These are phyloP conservation scores for Wallemia hederae DNA, from an alignment of 1,284 basidiomycete species.

Conservation along the genomic window DNA sequence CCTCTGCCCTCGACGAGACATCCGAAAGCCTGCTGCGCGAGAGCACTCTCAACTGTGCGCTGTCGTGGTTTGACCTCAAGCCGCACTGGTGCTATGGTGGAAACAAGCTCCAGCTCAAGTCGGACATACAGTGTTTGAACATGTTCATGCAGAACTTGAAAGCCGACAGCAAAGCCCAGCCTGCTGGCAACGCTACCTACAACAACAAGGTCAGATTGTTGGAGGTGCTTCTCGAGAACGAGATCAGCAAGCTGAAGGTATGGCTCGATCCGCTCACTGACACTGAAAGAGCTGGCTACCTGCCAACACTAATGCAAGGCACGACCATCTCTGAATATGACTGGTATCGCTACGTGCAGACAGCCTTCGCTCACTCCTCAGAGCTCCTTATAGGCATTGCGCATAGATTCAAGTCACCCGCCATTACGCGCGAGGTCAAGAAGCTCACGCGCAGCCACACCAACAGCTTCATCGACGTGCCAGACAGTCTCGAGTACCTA, in stretches of 20 bases:
- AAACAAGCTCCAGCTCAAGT: slow-evolving; percentile 17
- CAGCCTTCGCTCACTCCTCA: slow-evolving; percentile 57
- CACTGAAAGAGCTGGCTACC: slow-evolving; percentile 30
- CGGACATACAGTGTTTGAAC: slow-evolving; percentile 2
- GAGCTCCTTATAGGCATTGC: slow-evolving; percentile 50
- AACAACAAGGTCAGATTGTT: slow-evolving; percentile 39
- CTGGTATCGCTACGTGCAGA: slow-evolving; percentile 38
- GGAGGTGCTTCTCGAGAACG: slow-evolving; percentile 60
- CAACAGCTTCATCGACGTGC: slow-evolving; percentile 34
- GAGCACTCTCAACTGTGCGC: slow-evolving; percentile 45
- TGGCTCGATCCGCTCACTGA: slow-evolving; percentile 77
- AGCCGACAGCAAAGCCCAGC: slow-evolving; percentile 27
- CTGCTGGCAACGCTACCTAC: slow-evolving; percentile 11
- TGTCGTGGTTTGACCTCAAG: slow-evolving; percentile 70
- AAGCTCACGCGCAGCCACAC: slow-evolving; percentile 46
- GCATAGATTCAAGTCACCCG: slow-evolving; percentile 49
- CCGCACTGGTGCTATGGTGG: slow-evolving; percentile 33
- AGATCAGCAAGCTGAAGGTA: slow-evolving; percentile 54
- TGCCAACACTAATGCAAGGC: background rate
- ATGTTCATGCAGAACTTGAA: slow-evolving; percentile 6
- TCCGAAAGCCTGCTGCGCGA: slow-evolving; percentile 54
- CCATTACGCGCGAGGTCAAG: slow-evolving; percentile 36
- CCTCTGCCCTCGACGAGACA: slow-evolving; percentile 53
- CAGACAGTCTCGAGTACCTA: slow-evolving; percentile 52
- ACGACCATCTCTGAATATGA: slow-evolving; percentile 21